These are phyloP conservation scores for Peronosclerospora sorghi DNA, from an alignment of 352 stramenopile genomes.

Conservation along the genomic window DNA sequence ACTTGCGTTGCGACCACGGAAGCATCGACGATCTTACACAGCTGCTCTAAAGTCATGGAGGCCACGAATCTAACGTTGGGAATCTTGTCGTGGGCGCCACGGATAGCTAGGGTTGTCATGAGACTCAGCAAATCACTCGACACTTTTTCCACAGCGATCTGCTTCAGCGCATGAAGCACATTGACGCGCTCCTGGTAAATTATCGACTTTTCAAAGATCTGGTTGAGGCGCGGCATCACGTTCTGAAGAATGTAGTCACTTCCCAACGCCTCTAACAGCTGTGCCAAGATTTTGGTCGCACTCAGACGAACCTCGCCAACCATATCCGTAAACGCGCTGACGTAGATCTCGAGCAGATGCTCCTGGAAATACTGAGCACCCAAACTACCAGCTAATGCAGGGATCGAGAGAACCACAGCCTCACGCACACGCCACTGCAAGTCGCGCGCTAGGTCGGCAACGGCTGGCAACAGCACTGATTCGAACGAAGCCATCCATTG, in stretches of 20 bases:
- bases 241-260: slow-evolving; percentile 80
- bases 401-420: slow-evolving; percentile 85
- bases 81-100: slow-evolving; percentile 73
- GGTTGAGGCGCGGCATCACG: slow-evolving; percentile 58
- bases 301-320: slow-evolving; percentile 92
- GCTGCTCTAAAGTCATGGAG: slow-evolving; percentile 73
- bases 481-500: slow-evolving; percentile 88
- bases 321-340: slow-evolving; percentile 88
- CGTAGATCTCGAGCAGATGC: slow-evolving; percentile 81
- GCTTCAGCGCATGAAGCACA: slow-evolving; percentile 63
- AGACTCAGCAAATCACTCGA: slow-evolving; percentile 50
- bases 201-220: slow-evolving; percentile 79
- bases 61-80: slow-evolving; percentile 84
- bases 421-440: slow-evolving; percentile 91
- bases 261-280: slow-evolving; percentile 65
- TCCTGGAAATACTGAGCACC: slow-evolving; percentile 76
- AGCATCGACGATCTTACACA: slow-evolving; percentile 70
- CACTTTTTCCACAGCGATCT: slow-evolving; percentile 64
- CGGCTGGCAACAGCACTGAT: slow-evolving; percentile 61
- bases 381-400: slow-evolving; percentile 83
- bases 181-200: slow-evolving; percentile 84
- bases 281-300: slow-evolving; percentile 74
- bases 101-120: slow-evolving; percentile 61
- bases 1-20: slow-evolving; percentile 62
- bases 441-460: slow-evolving; percentile 87